These are phyloP conservation scores for Kazachstania sp. DNA, from an alignment of 1,139 yeast species.

Conservation along the genomic window DNA sequence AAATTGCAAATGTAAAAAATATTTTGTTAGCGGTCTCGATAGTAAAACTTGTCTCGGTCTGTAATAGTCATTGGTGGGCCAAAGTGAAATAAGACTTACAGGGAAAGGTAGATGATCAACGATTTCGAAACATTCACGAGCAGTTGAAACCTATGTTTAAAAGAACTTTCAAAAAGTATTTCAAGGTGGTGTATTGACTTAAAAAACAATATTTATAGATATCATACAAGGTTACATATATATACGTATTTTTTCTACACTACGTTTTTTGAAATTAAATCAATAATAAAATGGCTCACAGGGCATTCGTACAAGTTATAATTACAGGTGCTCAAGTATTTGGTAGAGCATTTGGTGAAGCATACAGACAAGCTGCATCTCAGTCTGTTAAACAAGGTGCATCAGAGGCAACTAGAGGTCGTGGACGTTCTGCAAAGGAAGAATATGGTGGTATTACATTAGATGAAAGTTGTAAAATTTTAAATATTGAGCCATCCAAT, in stretches of 20 bases:
- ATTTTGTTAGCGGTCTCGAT: too few species aligned
- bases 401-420: conserved; percentile 40
- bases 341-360: conserved; percentile 94
- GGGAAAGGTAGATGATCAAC: too few species aligned
- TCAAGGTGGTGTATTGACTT: too few species aligned
- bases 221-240: too few species aligned
- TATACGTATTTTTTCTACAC: neutral
- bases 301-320: conserved; percentile 79
- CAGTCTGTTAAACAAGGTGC: conserved; percentile 68
- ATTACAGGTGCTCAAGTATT: conserved; percentile 94
- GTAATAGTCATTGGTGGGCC: too few species aligned
- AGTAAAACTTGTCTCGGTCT: too few species aligned
- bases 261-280: neutral
- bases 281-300: conserved; percentile 57
- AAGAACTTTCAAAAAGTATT: too few species aligned
- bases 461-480: conserved; percentile 86
- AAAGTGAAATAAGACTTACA: too few species aligned
- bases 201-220: too few species aligned
- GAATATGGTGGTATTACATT: conserved; percentile 64
- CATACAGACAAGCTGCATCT: conserved; percentile 92
- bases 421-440: conserved; percentile 38
- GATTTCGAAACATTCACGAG: too few species aligned
- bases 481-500: conserved; percentile 56
- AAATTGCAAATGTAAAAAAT: too few species aligned
- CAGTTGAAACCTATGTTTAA: too few species aligned